phyloP scores from a whole-genome alignment of 2,329 filamentous ascomycete genomes.

The Drechslerella stenobrocha region DNA sequence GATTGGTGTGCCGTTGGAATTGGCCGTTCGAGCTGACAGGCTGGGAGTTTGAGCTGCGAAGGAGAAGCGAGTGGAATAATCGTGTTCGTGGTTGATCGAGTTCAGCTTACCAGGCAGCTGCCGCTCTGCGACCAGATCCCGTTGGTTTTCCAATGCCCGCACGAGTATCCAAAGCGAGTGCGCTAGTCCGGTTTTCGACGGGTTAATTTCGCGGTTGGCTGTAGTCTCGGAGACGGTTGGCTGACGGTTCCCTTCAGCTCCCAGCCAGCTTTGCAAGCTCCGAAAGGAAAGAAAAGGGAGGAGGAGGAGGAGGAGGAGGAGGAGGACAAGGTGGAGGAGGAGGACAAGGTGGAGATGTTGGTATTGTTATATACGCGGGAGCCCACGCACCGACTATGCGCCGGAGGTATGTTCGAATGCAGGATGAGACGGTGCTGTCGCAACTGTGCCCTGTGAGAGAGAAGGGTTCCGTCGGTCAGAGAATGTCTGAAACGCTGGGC shows the following conservation, averaged over 20 bases:
- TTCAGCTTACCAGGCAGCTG: constrained; percentile 8
- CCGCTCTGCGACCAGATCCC: neutral
- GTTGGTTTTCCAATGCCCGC: constrained; percentile 3
- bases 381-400: neutral
- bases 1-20: neutral
- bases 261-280: neutral
- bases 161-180: neutral
- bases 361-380: neutral
- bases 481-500: constrained; percentile 34
- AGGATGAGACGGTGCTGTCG: neutral
- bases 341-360: no score
- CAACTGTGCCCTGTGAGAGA: neutral
- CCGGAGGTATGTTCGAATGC: neutral
- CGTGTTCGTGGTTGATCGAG: constrained; percentile 3
- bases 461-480: neutral
- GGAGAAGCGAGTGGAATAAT: neutral
- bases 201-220: constrained; percentile 3
- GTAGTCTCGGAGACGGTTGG: neutral
- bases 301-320: neutral
- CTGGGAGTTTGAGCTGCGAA: neutral
- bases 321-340: no score
- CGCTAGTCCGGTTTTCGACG: constrained; percentile 1
- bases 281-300: neutral
- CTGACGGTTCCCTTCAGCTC: neutral
- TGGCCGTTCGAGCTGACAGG: neutral